A percentile compares a stretch with the other conserved stretches of the same genome.
These are phyloP conservation scores for Anthracocystis walkeri DNA, from an alignment of 1,284 basidiomycete genomes.

Conservation along the genomic window DNA sequence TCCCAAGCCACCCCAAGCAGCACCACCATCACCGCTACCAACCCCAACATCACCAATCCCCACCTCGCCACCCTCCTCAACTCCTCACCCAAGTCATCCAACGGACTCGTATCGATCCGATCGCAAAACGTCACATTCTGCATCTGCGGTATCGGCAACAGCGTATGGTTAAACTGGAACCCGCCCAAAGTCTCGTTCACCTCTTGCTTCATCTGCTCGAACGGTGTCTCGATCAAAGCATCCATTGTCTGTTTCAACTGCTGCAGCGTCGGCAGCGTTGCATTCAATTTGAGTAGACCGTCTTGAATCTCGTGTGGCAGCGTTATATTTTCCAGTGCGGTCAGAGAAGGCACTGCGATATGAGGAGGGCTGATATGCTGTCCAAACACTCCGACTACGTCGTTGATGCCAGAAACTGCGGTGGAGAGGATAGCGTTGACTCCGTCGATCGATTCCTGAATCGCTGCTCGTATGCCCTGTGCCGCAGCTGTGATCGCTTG, in stretches of 20 bases:
- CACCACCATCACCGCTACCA: constrained; percentile 38
- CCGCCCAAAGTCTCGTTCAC: constrained; percentile 48
- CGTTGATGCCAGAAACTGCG: constrained; percentile 50
- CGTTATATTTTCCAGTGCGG: constrained; percentile 80
- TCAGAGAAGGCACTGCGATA: constrained; percentile 69
- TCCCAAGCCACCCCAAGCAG: constrained; percentile 32
- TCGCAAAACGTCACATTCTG: constrained; percentile 50
- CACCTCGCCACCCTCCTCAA: constrained; percentile 27
- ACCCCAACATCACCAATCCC: constrained; percentile 33
- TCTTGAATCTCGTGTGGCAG: constrained; percentile 84
- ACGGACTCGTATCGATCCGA: constrained; percentile 41
- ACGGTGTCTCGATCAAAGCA: constrained; percentile 65
- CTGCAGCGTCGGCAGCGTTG: constrained; percentile 81
- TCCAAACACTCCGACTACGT: constrained; percentile 47
- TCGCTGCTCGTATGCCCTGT: constrained; percentile 76
- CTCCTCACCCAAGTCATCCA: constrained; percentile 51
- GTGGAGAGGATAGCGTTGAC: constrained; percentile 49
- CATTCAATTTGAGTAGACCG: constrained; percentile 80
- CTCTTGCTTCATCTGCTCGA: constrained; percentile 50
- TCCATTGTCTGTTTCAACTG: constrained; percentile 81
- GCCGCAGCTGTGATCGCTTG: constrained; percentile 81
- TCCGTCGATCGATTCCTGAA: constrained; percentile 71
- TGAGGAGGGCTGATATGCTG: constrained; percentile 42
- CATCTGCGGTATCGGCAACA: constrained; percentile 44
- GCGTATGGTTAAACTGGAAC: constrained; percentile 47